Base-by-base conservation (phyloP, 495 filamentous ascomycete genomes). In the Melanomma pulvis-pyrius region DNA sequence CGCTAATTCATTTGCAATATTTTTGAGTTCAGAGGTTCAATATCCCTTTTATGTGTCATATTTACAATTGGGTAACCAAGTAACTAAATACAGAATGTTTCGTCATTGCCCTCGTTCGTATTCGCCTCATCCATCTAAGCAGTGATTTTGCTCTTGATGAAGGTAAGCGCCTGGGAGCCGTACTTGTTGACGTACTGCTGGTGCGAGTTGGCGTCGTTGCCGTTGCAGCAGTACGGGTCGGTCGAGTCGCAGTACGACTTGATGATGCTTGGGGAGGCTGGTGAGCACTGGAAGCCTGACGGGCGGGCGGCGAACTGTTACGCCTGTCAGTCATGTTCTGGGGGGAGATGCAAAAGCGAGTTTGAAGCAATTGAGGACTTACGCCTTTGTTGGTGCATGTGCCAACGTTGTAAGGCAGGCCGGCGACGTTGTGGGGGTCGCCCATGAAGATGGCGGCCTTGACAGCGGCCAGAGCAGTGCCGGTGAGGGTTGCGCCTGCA, bases 381-480 rank as follows among this genome's bases (percentile, higher is more conserved):
- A 88, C 86, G 17, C 86, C 85, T 50, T 78, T 73, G 11, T 79
- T 79, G 30, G 63, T 69, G 71, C 84, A 87, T 17, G 83, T 86
- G 17, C 86, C 86, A 60, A 88, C 85, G 59, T 86, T 81, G 73
- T 88, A 88, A 0, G 85, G 70, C 34, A 85, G 73, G 2, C 85
- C 86, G 1, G 59, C 71, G 6, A 76, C 73, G 74, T 83, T 81
- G 39, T 82, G 79, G 3, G 86, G 86, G 63, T 86, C 83, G 29
- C 85, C 86, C 83, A 86, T 84, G 70, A 86, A 83, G 70, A 88
- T 88, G 34, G 79, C 83, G 8, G 81, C 86, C 73, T 86, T 87
- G 65, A 86, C 78, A 75, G 79, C 81, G 34, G 74, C 78, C 6
- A 82, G 74, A 5, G 79, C 79, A 15, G 76, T 71, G 0, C 80